phyloP scores from a whole-genome alignment of 257 asterid genomes.

The Solanum habrochaites region DNA sequence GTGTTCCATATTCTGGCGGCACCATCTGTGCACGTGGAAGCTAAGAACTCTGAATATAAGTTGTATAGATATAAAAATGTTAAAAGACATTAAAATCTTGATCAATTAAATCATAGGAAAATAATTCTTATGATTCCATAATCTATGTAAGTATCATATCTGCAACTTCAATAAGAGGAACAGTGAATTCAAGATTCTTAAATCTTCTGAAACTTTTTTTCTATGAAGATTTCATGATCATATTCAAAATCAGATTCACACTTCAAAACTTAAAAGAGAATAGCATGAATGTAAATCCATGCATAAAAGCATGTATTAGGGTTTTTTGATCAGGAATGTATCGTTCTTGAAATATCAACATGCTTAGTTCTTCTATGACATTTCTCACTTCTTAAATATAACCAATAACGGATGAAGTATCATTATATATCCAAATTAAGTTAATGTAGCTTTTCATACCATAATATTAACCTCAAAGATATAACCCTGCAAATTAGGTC shows the following conservation, averaged over 20 bases:
- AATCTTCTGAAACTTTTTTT: background rate
- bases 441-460: background rate
- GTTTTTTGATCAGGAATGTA: background rate
- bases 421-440: background rate
- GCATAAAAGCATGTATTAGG: background rate
- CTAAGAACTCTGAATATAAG: conserved; percentile 84
- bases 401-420: background rate
- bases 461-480: background rate
- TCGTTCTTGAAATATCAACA: no score
- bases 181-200: background rate
- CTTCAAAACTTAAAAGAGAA: no score
- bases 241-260: background rate
- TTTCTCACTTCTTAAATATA: no score
- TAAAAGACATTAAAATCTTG: background rate
- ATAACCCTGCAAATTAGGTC: background rate
- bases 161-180: background rate
- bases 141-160: background rate
- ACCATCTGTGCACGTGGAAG: conserved; percentile 88
- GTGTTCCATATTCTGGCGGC: conserved; percentile 91
- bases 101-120: background rate
- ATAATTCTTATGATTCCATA: background rate
- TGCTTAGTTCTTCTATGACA: no score
- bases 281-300: background rate
- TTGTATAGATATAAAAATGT: conserved; percentile 14
- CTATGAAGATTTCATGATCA: background rate